Evolutionary conservation across 2,329 filamentous ascomycete species (phyloP).

Genomic region (Claviceps paspali): DNA sequence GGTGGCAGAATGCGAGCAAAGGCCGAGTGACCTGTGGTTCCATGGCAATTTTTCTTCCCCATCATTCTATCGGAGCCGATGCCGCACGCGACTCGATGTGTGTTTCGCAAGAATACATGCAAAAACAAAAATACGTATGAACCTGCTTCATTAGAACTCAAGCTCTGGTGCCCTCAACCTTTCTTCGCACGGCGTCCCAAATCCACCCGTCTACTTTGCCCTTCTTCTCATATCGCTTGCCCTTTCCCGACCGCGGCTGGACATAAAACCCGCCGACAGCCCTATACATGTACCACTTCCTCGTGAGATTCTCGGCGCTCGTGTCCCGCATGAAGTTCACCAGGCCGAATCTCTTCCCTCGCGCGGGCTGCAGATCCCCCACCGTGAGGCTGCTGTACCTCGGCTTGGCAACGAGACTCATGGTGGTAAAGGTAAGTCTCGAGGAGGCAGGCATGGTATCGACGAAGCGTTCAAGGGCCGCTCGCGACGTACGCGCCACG

Average conservation of each 20-base stretch:
- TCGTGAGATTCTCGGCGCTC: constrained; percentile 16
- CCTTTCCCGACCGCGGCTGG: constrained; percentile 13
- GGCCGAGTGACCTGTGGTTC: no score
- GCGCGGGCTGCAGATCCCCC: constrained; percentile 19
- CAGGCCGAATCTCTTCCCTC: constrained; percentile 18
- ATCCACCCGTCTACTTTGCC: constrained; percentile 23
- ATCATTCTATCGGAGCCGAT: no score
- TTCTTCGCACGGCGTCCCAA: constrained; percentile 23
- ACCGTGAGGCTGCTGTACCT: constrained; percentile 29
- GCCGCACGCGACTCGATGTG: no score
- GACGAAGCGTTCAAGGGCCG: constrained; percentile 38
- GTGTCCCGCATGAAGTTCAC: constrained; percentile 26
- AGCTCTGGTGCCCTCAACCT: constrained; percentile 13
- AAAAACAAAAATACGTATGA: no score
- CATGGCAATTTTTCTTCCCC: no score
- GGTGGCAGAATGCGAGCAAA: no score
- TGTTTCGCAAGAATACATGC: no score
- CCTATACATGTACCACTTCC: constrained; percentile 25
- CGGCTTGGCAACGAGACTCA: constrained; percentile 39
- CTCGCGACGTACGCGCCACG: constrained; percentile 45
- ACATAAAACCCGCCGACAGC: constrained; percentile 25
- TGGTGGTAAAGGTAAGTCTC: constrained; percentile 36
- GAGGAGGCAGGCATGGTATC: constrained; percentile 28
- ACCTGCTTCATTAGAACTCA: no score
- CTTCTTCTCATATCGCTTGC: constrained; percentile 7